Evolutionary conservation across 768 basidiomycete genomes (phyloP), one percentile per base, ranked within the genome.

Genomic region (Pisolithus sp.): DNA sequence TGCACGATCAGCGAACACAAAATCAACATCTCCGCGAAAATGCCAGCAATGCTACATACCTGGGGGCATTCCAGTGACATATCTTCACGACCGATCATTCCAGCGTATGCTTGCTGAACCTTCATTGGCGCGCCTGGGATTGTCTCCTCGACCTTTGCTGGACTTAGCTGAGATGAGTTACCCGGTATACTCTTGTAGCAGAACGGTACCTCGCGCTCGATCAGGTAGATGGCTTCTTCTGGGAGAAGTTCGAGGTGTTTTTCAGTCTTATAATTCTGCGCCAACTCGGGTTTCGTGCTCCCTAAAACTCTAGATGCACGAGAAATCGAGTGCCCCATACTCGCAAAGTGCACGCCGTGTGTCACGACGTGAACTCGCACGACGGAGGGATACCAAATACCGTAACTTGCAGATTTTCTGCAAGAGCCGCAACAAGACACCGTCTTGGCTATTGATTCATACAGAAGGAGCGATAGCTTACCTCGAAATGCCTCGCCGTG

Each of bases 161-260:
- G 17, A 9, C 55, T 59, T n/a, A 30, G 26, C 17, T 18, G 46
- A 9, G 68, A 47, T 13, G 64, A 43, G 30, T 67, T 55, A 26
- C 68, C n/a, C 24, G 70, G 66, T 10, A 61, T 63, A 0, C 80
- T 73, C 61, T 83, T 86, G 80, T 86, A 93, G 61, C 93, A 93
- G 55, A 89, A 87, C 55, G 96, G 70, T 2, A 86, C 78, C 0
- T 95, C 95, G 39, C 94, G 74, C 68, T 98, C 96, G 43, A 95
- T 77, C 31, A 98, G 79, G 72, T 97, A 97, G 15, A 99, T 76
- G 0, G 91, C 82, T 71, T 99, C 96, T 70, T 99, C 96, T 0
- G 96, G 96, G 2, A 99, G 76, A 0, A 99, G 75, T 62, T 97
- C 93, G 15, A 91, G 71, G 23, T 83, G 72, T 65, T 85, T 90